Percentiles rank a stretch among this genome's conserved stretches.
Evolutionary conservation across 805 yeast genomes (phyloP).

Genomic region (Yueomyces sinensis): DNA sequence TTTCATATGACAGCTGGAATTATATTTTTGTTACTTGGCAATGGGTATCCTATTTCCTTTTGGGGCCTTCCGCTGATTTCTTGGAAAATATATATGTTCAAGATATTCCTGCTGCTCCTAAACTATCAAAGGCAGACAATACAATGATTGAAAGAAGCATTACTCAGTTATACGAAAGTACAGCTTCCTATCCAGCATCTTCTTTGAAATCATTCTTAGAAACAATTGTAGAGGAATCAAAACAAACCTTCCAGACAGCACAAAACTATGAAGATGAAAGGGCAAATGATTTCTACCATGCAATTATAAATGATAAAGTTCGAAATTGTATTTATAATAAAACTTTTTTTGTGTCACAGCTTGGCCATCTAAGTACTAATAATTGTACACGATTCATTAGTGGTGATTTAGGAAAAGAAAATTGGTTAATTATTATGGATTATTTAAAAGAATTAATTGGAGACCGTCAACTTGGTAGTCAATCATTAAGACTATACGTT

Average conservation of each 20-base stretch:
- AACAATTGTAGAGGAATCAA: slow-evolving; percentile 4
- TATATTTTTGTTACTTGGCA: slow-evolving; percentile 50
- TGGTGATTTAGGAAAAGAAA: slow-evolving; percentile 21
- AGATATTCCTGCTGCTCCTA: slow-evolving; percentile 31
- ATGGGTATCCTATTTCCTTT: slow-evolving; percentile 63
- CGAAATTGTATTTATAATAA: slow-evolving; percentile 38
- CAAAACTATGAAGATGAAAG: background rate
- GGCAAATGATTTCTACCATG: slow-evolving; percentile 10
- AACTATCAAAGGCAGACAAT: slow-evolving; percentile 33
- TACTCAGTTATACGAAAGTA: slow-evolving; percentile 48
- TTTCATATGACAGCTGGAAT: slow-evolving; percentile 51
- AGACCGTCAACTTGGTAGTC: slow-evolving; percentile 27
- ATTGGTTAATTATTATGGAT: slow-evolving; percentile 36
- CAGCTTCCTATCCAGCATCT: slow-evolving; percentile 37
- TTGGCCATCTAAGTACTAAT: slow-evolving; percentile 38
- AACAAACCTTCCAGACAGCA: background rate
- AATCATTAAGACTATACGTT: slow-evolving; percentile 34
- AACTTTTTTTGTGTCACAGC: slow-evolving; percentile 38
- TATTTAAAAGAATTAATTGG: slow-evolving; percentile 35
- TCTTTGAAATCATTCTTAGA: slow-evolving; percentile 37
- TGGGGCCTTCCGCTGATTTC: slow-evolving; percentile 40
- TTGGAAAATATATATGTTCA: slow-evolving; percentile 23
- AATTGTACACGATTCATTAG: slow-evolving; percentile 38
- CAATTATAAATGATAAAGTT: slow-evolving; percentile 10
- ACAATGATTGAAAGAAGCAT: slow-evolving; percentile 41